A percentile compares a stretch with the other conserved stretches of the same genome.
Conservation (phyloP, 345 rosid genomes). For the Euphorbia lathyris region DNA sequence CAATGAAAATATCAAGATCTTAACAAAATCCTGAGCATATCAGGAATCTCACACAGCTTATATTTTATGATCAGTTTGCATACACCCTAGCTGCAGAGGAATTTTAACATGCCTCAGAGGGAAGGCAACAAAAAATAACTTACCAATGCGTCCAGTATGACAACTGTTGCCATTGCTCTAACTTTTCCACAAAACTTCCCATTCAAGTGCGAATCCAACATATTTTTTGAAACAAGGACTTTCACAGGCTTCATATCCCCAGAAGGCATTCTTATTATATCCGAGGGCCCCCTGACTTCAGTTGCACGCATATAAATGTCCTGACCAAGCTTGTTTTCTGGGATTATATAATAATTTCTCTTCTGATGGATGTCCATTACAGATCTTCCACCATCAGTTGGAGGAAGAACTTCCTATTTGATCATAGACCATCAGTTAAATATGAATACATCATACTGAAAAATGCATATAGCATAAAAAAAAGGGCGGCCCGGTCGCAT, state of each 20-base stretch:
- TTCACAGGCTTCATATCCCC: slow-evolving; percentile 80
- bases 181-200: slow-evolving; percentile 46
- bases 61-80: not conserved
- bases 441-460: not conserved
- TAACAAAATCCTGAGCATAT: not conserved
- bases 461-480: not conserved
- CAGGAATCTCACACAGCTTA: not conserved
- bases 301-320: slow-evolving; percentile 80
- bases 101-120: not conserved
- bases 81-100: not conserved
- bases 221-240: slow-evolving; percentile 84
- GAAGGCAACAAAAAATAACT: not conserved
- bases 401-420: slow-evolving; percentile 50
- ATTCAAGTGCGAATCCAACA: slow-evolving; percentile 77
- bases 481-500: no score
- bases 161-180: slow-evolving; percentile 70
- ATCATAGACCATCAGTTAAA: slow-evolving; percentile 21
- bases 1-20: not conserved
- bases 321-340: slow-evolving; percentile 91
- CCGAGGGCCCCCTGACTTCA: slow-evolving; percentile 53
- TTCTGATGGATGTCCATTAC: slow-evolving; percentile 63
- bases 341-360: slow-evolving; percentile 74
- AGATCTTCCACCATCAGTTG: slow-evolving; percentile 51
- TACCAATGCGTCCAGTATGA: slow-evolving; percentile 79
- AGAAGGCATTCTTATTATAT: slow-evolving; percentile 76